These are phyloP conservation scores for Taxawa tesnikishii DNA, from an alignment of 2,329 filamentous ascomycete genomes.

Conservation along the genomic window DNA sequence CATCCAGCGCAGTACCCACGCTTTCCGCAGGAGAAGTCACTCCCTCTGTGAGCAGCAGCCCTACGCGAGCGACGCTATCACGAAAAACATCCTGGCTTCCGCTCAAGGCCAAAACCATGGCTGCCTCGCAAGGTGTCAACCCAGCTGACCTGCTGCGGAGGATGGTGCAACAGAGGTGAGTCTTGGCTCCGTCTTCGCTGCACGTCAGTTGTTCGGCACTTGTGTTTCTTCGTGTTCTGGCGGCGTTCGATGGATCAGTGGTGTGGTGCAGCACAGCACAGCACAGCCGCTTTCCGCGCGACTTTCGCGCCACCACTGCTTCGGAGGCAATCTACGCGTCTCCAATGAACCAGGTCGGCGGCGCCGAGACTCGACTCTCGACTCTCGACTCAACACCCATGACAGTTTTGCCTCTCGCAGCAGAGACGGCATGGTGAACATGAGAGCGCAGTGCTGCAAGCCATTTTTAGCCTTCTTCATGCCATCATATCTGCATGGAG, in stretches of 20 bases:
- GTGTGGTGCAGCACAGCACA: too few relatives aligned
- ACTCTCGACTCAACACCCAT: slow-evolving; percentile 8
- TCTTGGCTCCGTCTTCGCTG: too few relatives aligned
- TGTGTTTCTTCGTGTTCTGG: slow-evolving; percentile 8
- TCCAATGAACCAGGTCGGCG: neutral
- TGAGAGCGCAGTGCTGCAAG: too few relatives aligned
- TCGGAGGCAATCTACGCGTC: neutral
- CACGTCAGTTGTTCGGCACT: too few relatives aligned
- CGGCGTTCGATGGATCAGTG: too few relatives aligned
- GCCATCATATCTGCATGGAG: too few relatives aligned
- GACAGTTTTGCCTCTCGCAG: slow-evolving; percentile 6
- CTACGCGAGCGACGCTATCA: slow-evolving; percentile 4
- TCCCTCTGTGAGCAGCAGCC: slow-evolving; percentile 6
- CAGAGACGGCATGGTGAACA: too few relatives aligned
- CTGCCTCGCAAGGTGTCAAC: slow-evolving; percentile 28
- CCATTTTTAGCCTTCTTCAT: too few relatives aligned
- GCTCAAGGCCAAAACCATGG: slow-evolving; percentile 11
- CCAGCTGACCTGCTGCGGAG: slow-evolving; percentile 47
- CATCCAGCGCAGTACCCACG: slow-evolving; percentile 30
- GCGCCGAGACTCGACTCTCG: slow-evolving; percentile 1
- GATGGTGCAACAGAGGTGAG: slow-evolving; percentile 47
- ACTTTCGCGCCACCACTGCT: slow-evolving; percentile 2
- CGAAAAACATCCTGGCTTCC: slow-evolving; percentile 13
- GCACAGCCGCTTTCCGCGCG: too few relatives aligned
- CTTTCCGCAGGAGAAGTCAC: slow-evolving; percentile 19